Base-by-base conservation (phyloP, 305 asterid species). In the Solanum hybrid region DNA sequence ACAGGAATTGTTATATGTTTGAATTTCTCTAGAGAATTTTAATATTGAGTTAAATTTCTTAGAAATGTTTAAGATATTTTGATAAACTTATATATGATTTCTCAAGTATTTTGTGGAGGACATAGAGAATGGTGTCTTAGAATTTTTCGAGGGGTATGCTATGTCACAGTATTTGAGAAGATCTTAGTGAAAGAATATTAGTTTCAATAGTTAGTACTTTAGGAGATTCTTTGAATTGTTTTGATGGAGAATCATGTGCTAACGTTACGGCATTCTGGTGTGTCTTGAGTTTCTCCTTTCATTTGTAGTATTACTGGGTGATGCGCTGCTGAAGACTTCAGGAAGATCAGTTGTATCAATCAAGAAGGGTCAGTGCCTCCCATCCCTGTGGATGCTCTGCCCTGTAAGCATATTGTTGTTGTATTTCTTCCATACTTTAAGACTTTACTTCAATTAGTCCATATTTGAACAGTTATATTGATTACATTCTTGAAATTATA, bases 101-200 rank as follows among this genome's bases (percentile, higher is more conserved):
- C 38, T 95, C 90, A 93, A 93, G 89, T 95, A 93, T 92, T 90
- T 97, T 0, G 98, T 93, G 10, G 98, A 96, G 93, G 98, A 96
- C 77, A 94, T 96, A 68, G 98, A 95, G 93, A 91, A 91, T 88
- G 93, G 95, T 15, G 94, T 95, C 87, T 89, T 93, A 91, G 98
- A 95, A 92, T 95, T 96, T 96, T 96, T 85, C 5, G 95, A 95
- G 90, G 98, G 97, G 34, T 85, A 87, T 57, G 90, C 95, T 7
- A 92, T 93, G 36, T 95, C 97, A 24, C 95, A 93, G 93, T 94
- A 95, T 89, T 84, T 93, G 91, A 91, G 95, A 93, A 92, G 96
- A 93, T 91, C 95, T 78, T 91, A 93, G 89, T 93, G 91, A 95
- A 78, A 61, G 32, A 77, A 78, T 37, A 86, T 77, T 92, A 90